phyloP scores from a whole-genome alignment of 768 basidiomycete species.

The Kwoniella bestiolae region DNA sequence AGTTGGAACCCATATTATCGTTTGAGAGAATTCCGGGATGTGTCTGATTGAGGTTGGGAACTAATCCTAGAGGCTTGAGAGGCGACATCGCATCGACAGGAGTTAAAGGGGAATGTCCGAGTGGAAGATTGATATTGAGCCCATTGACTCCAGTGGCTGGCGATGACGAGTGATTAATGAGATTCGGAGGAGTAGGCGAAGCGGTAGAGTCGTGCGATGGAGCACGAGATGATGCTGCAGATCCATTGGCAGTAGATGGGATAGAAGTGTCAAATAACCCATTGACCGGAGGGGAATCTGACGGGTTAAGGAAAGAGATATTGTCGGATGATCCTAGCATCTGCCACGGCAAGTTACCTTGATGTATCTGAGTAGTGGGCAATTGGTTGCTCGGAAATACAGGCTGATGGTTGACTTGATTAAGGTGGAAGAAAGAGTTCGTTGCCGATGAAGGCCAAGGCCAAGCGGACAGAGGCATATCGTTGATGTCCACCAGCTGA shows the following conservation, averaged over 20 bases:
- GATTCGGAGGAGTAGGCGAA: not conserved
- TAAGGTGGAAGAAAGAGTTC: not conserved
- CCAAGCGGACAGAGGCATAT: constrained; percentile 2
- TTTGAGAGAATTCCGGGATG: not conserved
- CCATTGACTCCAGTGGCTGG: not conserved
- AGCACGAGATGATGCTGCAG: constrained; percentile 5
- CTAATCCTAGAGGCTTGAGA: not conserved
- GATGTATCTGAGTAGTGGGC: not conserved
- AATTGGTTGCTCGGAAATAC: not conserved
- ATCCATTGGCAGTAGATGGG: not conserved
- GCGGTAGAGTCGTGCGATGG: constrained; percentile 3
- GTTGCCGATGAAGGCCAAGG: constrained; percentile 12
- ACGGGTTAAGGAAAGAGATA: not conserved
- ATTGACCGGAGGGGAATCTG: not conserved
- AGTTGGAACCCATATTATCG: not conserved
- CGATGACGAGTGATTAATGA: not conserved
- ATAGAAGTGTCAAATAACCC: not conserved
- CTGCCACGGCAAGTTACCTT: constrained; percentile 16
- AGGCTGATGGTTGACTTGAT: not conserved
- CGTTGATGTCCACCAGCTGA: not conserved
- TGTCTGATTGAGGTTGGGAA: not conserved
- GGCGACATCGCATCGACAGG: not conserved
- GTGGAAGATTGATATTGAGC: not conserved
- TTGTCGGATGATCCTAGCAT: constrained; percentile 21
- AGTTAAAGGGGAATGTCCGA: not conserved